Percentiles rank a stretch among this genome's conserved stretches.
Evolutionary conservation across 805 yeast species (phyloP).

Genomic region (Scheffersomyces coipomensis): DNA sequence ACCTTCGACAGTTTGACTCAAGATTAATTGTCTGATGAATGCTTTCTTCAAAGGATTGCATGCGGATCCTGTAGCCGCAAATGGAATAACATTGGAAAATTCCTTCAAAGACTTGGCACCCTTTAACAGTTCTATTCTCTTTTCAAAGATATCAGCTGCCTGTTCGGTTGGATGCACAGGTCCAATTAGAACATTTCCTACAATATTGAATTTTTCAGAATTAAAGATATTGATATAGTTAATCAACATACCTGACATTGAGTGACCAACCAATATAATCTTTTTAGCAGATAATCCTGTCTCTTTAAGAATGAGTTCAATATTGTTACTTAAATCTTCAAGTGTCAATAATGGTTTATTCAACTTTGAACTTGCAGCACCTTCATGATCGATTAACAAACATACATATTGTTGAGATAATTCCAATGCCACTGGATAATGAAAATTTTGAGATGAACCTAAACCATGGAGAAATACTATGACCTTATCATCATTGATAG

Average conservation of each 20-base stretch:
- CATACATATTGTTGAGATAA: constrained; percentile 4
- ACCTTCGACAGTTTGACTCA: constrained; percentile 9
- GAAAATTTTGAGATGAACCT: constrained; percentile 11
- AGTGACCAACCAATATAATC: constrained; percentile 9
- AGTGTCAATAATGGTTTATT: constrained; percentile 1
- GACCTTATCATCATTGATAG: neutral
- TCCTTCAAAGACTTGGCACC: constrained; percentile 1
- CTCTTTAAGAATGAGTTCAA: constrained; percentile 2
- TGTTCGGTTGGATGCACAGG: constrained; percentile 11
- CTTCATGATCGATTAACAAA: constrained; percentile 10
- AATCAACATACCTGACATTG: constrained; percentile 12
- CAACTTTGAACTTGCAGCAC: constrained; percentile 7
- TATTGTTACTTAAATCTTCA: constrained; percentile 5
- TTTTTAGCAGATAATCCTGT: neutral
- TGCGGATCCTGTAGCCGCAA: constrained; percentile 7
- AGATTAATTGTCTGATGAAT: constrained; percentile 10
- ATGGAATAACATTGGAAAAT: constrained; percentile 5
- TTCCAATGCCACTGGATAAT: constrained; percentile 5
- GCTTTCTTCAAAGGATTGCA: constrained; percentile 6
- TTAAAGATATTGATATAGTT: constrained; percentile 7
- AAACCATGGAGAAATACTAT: constrained; percentile 10
- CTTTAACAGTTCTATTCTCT: constrained; percentile 5
- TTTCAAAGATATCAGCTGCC: constrained; percentile 4
- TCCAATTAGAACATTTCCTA: constrained; percentile 5
- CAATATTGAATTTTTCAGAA: neutral